phyloP scores from a whole-genome alignment of 192 early-diverging fungal species.

The Linnemannia hyalina region DNA sequence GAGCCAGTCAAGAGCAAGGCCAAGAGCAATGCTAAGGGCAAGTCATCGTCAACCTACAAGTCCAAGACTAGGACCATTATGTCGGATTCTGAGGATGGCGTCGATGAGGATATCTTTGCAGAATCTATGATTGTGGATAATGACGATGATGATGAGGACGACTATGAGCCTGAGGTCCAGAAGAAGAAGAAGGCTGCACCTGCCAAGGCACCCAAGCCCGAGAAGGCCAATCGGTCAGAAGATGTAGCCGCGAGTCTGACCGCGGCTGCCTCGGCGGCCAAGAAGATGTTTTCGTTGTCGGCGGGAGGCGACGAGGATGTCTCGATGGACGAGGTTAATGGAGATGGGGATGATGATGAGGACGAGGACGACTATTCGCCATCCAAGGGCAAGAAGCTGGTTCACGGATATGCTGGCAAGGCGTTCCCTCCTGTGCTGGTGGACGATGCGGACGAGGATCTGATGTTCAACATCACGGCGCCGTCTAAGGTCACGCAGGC shows the following conservation, averaged over 20 bases:
- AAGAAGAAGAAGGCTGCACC: slow-evolving; percentile 18
- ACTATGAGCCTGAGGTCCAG: slow-evolving; percentile 11
- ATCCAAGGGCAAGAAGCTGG: background rate
- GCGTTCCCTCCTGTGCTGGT: slow-evolving; percentile 28
- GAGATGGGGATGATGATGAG: background rate
- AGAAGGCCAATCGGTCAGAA: background rate
- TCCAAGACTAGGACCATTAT: slow-evolving; percentile 17
- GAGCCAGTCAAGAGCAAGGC: slow-evolving; percentile 19
- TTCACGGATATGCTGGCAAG: background rate
- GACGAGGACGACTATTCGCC: background rate
- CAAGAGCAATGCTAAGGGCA: slow-evolving; percentile 16
- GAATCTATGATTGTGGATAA: background rate
- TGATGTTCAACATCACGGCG: slow-evolving; percentile 44
- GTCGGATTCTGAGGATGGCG: slow-evolving; percentile 22
- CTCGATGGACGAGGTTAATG: background rate
- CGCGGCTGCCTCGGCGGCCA: slow-evolving; percentile 24
- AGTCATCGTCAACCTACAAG: slow-evolving; percentile 25
- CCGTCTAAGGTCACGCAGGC: slow-evolving; percentile 47
- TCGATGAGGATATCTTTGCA: background rate
- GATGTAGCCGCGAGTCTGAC: slow-evolving; percentile 10
- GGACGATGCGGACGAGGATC: slow-evolving; percentile 39
- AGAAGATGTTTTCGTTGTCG: slow-evolving; percentile 52
- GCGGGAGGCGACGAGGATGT: slow-evolving; percentile 14
- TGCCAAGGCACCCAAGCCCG: background rate
- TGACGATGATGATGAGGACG: slow-evolving; percentile 32